phyloP scores from a whole-genome alignment of 441 rosid genomes.

The Gossypium davidsonii region DNA sequence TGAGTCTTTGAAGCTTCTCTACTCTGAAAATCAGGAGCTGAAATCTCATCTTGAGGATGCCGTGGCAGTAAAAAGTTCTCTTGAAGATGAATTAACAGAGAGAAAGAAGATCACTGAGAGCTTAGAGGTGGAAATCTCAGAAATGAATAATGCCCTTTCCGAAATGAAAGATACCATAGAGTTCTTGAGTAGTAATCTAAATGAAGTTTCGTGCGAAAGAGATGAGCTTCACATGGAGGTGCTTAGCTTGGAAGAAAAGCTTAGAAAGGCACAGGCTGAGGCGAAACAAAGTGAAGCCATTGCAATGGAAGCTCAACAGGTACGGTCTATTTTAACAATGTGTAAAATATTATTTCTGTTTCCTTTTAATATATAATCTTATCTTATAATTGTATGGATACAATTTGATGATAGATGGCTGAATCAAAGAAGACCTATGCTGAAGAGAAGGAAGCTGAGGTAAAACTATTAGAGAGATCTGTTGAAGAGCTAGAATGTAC shows the following conservation, averaged over 20 bases:
- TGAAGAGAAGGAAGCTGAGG: slow-evolving; percentile 88
- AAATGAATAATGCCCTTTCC: slow-evolving; percentile 54
- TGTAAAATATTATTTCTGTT: slow-evolving; percentile 5
- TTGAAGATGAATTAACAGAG: slow-evolving; percentile 57
- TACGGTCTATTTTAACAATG: slow-evolving; percentile 24
- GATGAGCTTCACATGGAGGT: slow-evolving; percentile 56
- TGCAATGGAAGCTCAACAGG: slow-evolving; percentile 72
- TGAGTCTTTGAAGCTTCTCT: slow-evolving; percentile 28
- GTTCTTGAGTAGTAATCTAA: slow-evolving; percentile 41
- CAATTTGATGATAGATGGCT: slow-evolving; percentile 47
- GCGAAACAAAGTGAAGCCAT: slow-evolving; percentile 56
- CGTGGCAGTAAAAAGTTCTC: slow-evolving; percentile 42
- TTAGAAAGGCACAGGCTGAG: slow-evolving; percentile 41
- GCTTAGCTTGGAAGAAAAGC: slow-evolving; percentile 54
- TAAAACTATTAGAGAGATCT: slow-evolving; percentile 81
- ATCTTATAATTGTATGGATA: slow-evolving; percentile 14
- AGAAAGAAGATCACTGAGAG: slow-evolving; percentile 47
- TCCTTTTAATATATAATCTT: slow-evolving; percentile 10
- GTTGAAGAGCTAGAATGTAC: slow-evolving; percentile 90
- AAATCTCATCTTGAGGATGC: slow-evolving; percentile 38
- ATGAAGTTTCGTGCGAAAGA: slow-evolving; percentile 51
- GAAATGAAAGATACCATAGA: slow-evolving; percentile 60
- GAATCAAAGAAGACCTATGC: slow-evolving; percentile 68
- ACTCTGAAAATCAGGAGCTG: slow-evolving; percentile 50
- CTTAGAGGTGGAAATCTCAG: slow-evolving; percentile 70